A percentile compares a stretch with the other conserved stretches of the same genome.
Evolutionary conservation across 148 eudicot genomes (phyloP).

Genomic region (Spergularia bocconei): DNA sequence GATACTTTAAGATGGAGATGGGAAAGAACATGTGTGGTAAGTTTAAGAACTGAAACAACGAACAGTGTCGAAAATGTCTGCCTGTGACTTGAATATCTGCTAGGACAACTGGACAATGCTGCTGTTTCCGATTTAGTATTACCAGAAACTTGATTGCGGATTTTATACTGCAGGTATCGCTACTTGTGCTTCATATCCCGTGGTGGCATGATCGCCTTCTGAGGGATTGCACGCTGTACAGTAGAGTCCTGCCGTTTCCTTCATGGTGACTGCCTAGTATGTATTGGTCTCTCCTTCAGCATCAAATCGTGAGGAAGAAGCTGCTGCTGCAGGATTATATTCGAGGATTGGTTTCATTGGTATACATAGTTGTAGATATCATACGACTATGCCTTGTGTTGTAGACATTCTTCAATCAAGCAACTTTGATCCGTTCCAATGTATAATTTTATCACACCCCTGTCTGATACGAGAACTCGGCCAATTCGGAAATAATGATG

Average conservation of each 20-base stretch:
- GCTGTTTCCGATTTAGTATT: too few relatives aligned
- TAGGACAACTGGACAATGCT: not conserved
- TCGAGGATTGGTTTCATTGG: not conserved
- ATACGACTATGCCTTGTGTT: not conserved
- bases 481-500: not conserved
- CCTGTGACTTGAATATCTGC: too few relatives aligned
- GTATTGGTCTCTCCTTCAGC: not conserved
- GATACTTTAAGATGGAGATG: constrained; percentile 97
- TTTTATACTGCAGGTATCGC: constrained; percentile 68
- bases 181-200: constrained; percentile 91
- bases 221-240: not conserved
- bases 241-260: not conserved
- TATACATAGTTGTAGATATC: not conserved
- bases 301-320: not conserved
- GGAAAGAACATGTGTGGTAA: constrained; percentile 99
- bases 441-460: not conserved
- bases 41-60: constrained; percentile 18
- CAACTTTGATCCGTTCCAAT: not conserved
- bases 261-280: not conserved
- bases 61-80: not conserved
- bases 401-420: not conserved
- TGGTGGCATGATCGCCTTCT: constrained; percentile 43
- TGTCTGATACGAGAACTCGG: not conserved
- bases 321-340: not conserved
- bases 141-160: not conserved